These are phyloP conservation scores for Malus sieversii DNA, from an alignment of 306 rosid species.

Conservation along the genomic window DNA sequence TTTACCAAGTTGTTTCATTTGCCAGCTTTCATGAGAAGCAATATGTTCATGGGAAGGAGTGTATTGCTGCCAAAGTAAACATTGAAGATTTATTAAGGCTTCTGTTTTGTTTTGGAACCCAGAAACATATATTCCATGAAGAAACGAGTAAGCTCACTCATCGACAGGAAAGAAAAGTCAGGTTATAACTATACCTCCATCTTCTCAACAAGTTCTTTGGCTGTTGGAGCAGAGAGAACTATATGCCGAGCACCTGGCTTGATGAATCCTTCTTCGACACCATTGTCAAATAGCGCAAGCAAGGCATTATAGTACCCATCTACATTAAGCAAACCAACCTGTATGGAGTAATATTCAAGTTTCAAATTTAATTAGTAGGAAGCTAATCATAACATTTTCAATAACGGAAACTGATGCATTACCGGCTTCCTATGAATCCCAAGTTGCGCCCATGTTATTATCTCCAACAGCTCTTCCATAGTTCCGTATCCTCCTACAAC, in stretches of 20 bases:
- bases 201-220: conserved; percentile 72
- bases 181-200: conserved; percentile 58
- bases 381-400: conserved; percentile 6
- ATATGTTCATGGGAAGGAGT: conserved; percentile 58
- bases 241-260: conserved; percentile 73
- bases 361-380: not conserved
- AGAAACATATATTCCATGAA: not conserved
- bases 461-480: conserved; percentile 90
- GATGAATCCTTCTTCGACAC: conserved; percentile 89
- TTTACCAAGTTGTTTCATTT: conserved; percentile 61
- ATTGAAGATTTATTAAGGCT: not conserved
- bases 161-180: conserved; percentile 1
- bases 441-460: conserved; percentile 96
- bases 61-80: conserved; percentile 53
- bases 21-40: conserved; percentile 84
- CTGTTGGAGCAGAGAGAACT: conserved; percentile 74
- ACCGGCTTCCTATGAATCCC: conserved; percentile 93
- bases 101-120: not conserved
- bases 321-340: conserved; percentile 91
- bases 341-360: conserved; percentile 20
- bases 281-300: conserved; percentile 89
- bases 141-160: not conserved
- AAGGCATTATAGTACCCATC: conserved; percentile 86
- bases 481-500: conserved; percentile 92
- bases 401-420: conserved; percentile 8